A percentile compares a stretch with the other conserved stretches of the same genome.
These are phyloP conservation scores for Penicillium maclennaniae DNA, from an alignment of 495 filamentous ascomycete genomes.

Conservation along the genomic window DNA sequence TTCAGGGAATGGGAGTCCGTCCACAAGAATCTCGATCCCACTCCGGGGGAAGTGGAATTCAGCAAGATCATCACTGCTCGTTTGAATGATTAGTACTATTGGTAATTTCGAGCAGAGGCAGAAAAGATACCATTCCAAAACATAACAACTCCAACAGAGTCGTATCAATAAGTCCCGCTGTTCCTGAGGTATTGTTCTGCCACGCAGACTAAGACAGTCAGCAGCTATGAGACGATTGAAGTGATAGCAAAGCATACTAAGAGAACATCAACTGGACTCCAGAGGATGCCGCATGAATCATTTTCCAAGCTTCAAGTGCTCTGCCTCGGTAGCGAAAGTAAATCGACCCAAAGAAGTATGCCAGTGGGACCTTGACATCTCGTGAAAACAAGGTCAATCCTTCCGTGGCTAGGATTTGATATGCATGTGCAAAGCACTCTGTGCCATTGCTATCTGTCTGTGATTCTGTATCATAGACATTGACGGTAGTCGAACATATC, in stretches of 20 bases:
- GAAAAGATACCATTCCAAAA: constrained; percentile 18
- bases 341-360: constrained; percentile 16
- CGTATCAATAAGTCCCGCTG: constrained; percentile 7
- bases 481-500: constrained; percentile 1
- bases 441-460: constrained; percentile 2
- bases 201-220: constrained; percentile 11
- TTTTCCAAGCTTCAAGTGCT: constrained; percentile 14
- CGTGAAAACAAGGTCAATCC: not conserved
- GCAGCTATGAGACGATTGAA: not conserved
- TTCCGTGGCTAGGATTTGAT: constrained; percentile 4
- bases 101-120: not conserved
- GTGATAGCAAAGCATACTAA: constrained; percentile 1
- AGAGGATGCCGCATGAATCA: constrained; percentile 11
- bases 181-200: not conserved
- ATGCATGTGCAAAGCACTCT: constrained; percentile 18
- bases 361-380: constrained; percentile 10
- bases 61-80: constrained; percentile 15
- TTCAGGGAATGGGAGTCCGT: constrained; percentile 11
- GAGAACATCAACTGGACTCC: constrained; percentile 10
- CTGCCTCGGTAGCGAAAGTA: constrained; percentile 18
- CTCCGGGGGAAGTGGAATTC: constrained; percentile 21
- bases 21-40: constrained; percentile 15
- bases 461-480: constrained; percentile 12
- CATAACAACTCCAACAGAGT: constrained; percentile 19
- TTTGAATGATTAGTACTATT: too few relatives aligned